Conservation (phyloP, 2,329 filamentous ascomycete genomes). For the Phialophora expanda region DNA sequence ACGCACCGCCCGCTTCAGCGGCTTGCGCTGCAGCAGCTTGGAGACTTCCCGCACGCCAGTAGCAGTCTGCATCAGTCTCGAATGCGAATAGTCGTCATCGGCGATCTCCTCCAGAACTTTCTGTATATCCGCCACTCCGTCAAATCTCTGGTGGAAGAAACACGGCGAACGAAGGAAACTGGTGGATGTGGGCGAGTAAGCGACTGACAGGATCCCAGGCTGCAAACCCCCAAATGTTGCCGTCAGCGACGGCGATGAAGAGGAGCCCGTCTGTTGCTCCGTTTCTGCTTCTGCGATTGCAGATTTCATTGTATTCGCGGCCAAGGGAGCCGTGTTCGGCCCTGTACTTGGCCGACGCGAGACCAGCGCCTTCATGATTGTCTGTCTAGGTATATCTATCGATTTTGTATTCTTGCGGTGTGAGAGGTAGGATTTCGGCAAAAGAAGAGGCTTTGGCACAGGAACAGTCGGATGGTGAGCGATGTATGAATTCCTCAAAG, state of each 20-base stretch:
- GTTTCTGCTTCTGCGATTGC: slow-evolving; percentile 19
- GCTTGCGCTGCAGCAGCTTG: slow-evolving; percentile 88
- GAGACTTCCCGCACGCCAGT: slow-evolving; percentile 94
- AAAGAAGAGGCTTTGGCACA: slow-evolving; percentile 45
- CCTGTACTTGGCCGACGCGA: slow-evolving; percentile 64
- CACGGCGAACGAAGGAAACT: slow-evolving; percentile 86
- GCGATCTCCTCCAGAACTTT: slow-evolving; percentile 94
- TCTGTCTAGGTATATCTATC: slow-evolving; percentile 76
- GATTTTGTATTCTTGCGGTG: slow-evolving; percentile 61
- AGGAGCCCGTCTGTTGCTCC: slow-evolving; percentile 47
- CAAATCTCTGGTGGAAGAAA: slow-evolving; percentile 97
- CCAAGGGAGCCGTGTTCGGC: slow-evolving; percentile 56
- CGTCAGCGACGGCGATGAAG: slow-evolving; percentile 65
- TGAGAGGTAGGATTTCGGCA: slow-evolving; percentile 45
- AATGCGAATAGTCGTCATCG: slow-evolving; percentile 87
- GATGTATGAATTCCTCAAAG: slow-evolving; percentile 41
- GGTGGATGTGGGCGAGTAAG: slow-evolving; percentile 53
- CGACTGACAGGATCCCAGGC: slow-evolving; percentile 46
- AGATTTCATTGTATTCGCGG: slow-evolving; percentile 23
- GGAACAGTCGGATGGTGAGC: slow-evolving; percentile 41
- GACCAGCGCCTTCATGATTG: slow-evolving; percentile 79
- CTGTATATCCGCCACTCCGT: slow-evolving; percentile 92
- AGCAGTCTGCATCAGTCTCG: slow-evolving; percentile 90
- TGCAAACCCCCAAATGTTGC: slow-evolving; percentile 61
- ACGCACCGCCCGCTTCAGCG: slow-evolving; percentile 87